A percentile compares a stretch with the other conserved stretches of the same genome.
Conservation (phyloP, 2,329 filamentous ascomycete genomes). For the Trichothecium sympodiale region DNA sequence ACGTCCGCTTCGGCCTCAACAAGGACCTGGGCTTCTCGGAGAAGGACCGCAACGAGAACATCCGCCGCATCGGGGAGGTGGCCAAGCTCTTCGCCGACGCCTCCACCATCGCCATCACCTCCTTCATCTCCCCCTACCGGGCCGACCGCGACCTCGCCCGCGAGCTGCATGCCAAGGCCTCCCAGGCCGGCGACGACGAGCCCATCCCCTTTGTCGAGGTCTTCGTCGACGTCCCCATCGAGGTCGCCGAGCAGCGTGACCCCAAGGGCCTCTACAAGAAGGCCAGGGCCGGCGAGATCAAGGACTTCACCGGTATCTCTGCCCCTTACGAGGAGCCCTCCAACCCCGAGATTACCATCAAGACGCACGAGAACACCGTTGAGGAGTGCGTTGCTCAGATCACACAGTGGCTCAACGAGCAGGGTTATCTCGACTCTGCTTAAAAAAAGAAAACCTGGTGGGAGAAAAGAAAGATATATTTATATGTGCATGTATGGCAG, state of each 20-base stretch:
- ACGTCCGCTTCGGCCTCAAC: constrained; percentile 95
- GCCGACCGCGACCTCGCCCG: constrained; percentile 77
- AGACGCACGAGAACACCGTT: constrained; percentile 70
- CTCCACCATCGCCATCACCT: constrained; percentile 78
- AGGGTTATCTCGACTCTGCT: constrained; percentile 36
- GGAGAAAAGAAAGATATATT: not conserved
- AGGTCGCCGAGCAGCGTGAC: constrained; percentile 87
- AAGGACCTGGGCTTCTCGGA: constrained; percentile 94
- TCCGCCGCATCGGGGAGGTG: constrained; percentile 87
- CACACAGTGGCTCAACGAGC: constrained; percentile 62
- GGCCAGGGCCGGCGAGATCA: constrained; percentile 84
- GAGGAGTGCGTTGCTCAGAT: constrained; percentile 86
- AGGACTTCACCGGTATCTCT: constrained; percentile 92
- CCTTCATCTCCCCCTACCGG: constrained; percentile 92
- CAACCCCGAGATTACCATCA: constrained; percentile 77
- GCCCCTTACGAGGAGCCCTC: constrained; percentile 89
- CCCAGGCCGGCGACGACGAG: constrained; percentile 44
- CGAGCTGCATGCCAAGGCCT: constrained; percentile 55
- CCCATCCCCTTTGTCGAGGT: constrained; percentile 86
- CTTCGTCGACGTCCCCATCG: constrained; percentile 81
- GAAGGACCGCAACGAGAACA: constrained; percentile 93
- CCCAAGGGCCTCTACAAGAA: constrained; percentile 98
- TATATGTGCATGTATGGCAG: too few relatives aligned
- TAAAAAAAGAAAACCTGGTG: constrained; percentile 7
- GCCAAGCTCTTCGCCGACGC: constrained; percentile 94